A percentile compares a stretch with the other conserved stretches of the same genome.
Conservation (phyloP, 176 grass and related monocot species). For the Zizania latifolia region DNA sequence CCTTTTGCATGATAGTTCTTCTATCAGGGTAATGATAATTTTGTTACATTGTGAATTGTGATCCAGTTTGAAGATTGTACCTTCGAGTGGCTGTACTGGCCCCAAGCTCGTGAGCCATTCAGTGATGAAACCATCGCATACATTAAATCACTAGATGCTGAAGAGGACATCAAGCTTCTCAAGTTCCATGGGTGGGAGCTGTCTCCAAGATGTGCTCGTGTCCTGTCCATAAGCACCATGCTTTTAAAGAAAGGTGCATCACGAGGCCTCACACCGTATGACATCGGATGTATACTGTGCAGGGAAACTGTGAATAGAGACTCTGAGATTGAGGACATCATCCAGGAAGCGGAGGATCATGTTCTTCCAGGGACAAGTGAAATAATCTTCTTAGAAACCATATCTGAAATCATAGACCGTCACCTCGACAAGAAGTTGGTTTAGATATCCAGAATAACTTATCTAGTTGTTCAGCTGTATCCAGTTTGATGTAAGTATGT, state of each 20-base stretch:
- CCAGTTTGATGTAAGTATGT: constrained; percentile 24
- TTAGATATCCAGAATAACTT: constrained; percentile 28
- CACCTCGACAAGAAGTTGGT: constrained; percentile 31
- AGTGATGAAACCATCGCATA: no score
- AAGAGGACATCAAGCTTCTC: no score
- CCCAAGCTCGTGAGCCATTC: no score
- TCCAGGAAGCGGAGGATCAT: constrained; percentile 48
- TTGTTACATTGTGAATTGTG: neutral
- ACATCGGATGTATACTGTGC: constrained; percentile 56
- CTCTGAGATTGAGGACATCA: constrained; percentile 48
- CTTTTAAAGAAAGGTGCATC: constrained; percentile 54
- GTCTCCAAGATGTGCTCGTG: constrained; percentile 20
- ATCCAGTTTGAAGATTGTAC: no score
- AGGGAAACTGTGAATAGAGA: constrained; percentile 48
- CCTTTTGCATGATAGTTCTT: neutral
- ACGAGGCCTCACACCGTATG: constrained; percentile 45
- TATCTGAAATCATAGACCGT: constrained; percentile 52
- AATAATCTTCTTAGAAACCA: constrained; percentile 31
- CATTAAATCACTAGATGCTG: no score
- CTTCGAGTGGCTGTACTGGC: no score
- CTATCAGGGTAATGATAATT: neutral
- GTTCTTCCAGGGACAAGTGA: constrained; percentile 43
- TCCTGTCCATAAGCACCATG: constrained; percentile 42
- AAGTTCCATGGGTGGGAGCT: no score
- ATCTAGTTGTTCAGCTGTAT: constrained; percentile 31